Percentiles rank a stretch among this genome's conserved stretches.
These are phyloP conservation scores for Ogataea corticis DNA, from an alignment of 805 yeast genomes.

Conservation along the genomic window DNA sequence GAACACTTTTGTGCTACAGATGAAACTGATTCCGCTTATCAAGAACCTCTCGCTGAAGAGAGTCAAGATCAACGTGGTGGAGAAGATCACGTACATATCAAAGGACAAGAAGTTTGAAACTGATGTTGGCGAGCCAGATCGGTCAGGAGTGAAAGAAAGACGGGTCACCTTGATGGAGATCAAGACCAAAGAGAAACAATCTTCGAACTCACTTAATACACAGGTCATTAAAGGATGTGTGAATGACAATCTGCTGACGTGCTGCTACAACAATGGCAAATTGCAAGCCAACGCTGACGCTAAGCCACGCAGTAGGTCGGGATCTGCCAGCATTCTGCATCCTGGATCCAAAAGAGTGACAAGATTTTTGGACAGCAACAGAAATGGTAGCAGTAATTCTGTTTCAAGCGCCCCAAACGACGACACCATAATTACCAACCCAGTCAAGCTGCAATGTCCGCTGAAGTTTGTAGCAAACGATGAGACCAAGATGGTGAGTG, in stretches of 20 bases:
- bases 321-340: conserved; percentile 15
- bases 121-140: conserved; percentile 47
- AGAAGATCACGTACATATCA: conserved; percentile 63
- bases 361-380: conserved; percentile 21
- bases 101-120: conserved; percentile 52
- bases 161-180: conserved; percentile 62
- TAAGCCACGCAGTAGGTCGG: conserved; percentile 21
- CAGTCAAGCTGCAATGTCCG: conserved; percentile 39
- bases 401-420: conserved; percentile 13
- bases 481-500: conserved; percentile 28
- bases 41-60: conserved; percentile 64
- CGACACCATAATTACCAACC: conserved; percentile 37
- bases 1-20: conserved; percentile 46
- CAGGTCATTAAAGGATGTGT: conserved; percentile 58
- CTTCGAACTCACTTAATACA: conserved; percentile 45
- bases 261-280: conserved; percentile 45
- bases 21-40: conserved; percentile 65
- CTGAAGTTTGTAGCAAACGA: conserved; percentile 34
- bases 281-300: conserved; percentile 3
- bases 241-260: conserved; percentile 61
- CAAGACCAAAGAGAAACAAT: conserved; percentile 50
- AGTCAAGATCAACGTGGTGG: conserved; percentile 64
- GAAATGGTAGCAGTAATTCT: conserved; percentile 4
- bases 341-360: conserved; percentile 19
- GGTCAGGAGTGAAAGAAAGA: conserved; percentile 47